Base-by-base conservation (phyloP, 2,329 filamentous ascomycete species). In the Phoma sp. region DNA sequence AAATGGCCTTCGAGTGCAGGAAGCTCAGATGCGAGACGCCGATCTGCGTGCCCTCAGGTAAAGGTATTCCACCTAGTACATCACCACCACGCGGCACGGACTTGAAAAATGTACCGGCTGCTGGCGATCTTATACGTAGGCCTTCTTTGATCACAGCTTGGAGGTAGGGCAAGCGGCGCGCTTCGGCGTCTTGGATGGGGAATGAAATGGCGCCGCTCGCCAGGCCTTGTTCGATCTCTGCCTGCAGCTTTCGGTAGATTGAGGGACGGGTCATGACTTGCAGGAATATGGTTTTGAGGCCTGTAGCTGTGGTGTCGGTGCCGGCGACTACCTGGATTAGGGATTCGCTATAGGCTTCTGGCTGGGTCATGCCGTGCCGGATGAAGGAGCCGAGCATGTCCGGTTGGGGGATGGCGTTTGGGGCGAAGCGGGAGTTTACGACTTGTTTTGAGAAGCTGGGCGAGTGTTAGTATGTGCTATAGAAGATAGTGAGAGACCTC, bases 351-450 rank as follows among this genome's bases (percentile, higher is more conserved):
- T 78, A 76, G 14, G 75, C 66, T 60, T 80, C 67, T 13, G 70
- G 69, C 46, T 76, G 73, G 2, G 66, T 73, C 5, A 80, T 66
- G 62, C 74, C 75, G 51, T 78, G 77, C 4, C 71, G 71, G 51
- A 82, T 76, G 57, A 83, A 83, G 0, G 79, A 78, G 13, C 75
- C 78, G 1, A 84, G 74, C 81, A 84, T 84, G 51, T 84, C 82
- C 11, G 68, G 65, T 3, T 76, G 70, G 0, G 74, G 68, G 39
- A 78, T 74, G 8, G 72, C 68, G 13, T 78, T 68, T 2, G 71
- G 70, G 0, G 75, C 76, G 53, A 81, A 84, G 1, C 82, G 73
- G 59, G 82, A 75, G 3, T 71, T 74, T 0, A 80, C 78, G 10
- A 80, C 73, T 6, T 74, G 67, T 30, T 78, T 78, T 4, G 81